These are phyloP conservation scores for Kodamaea suecica DNA, from an alignment of 1,139 yeast genomes.

Conservation along the genomic window DNA sequence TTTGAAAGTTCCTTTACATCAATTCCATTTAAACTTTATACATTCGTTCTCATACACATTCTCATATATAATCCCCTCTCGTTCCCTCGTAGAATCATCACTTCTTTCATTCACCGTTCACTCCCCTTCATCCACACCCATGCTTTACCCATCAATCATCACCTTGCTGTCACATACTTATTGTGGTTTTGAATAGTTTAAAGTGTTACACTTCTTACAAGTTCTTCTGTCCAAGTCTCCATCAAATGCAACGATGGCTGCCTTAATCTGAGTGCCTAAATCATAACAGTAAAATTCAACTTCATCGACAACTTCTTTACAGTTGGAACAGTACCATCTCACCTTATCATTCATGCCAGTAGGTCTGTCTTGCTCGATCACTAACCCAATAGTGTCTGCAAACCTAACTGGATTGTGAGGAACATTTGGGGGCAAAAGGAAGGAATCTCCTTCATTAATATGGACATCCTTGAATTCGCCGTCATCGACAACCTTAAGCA, in stretches of 20 bases:
- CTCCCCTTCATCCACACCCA: slow-evolving; percentile 1
- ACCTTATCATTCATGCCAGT: slow-evolving; percentile 61
- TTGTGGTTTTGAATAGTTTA: slow-evolving; percentile 60
- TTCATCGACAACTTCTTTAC: slow-evolving; percentile 65
- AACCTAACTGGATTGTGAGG: slow-evolving; percentile 93
- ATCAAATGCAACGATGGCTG: slow-evolving; percentile 73
- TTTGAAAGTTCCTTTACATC: too few species aligned
- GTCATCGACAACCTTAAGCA: slow-evolving; percentile 79
- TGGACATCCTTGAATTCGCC: slow-evolving; percentile 72
- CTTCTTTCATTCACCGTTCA: too few species aligned
- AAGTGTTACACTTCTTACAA: slow-evolving; percentile 71
- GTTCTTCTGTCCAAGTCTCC: slow-evolving; percentile 60
- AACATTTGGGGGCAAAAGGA: slow-evolving; percentile 74
- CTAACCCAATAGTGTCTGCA: slow-evolving; percentile 83
- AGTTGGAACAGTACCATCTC: slow-evolving; percentile 82
- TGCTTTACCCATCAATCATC: too few species aligned
- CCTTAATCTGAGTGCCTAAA: slow-evolving; percentile 87
- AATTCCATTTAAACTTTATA: too few species aligned
- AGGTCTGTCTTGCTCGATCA: slow-evolving; percentile 93
- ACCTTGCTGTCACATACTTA: slow-evolving; percentile 10
- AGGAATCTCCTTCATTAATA: slow-evolving; percentile 84
- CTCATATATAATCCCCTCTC: neutral
- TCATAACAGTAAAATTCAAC: slow-evolving; percentile 72
- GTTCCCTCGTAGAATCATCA: too few species aligned
- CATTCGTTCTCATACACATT: too few species aligned